A percentile compares a stretch with the other conserved stretches of the same genome.
phyloP scores from a whole-genome alignment of 352 stramenopile species.

The Phytophthora cactorum region DNA sequence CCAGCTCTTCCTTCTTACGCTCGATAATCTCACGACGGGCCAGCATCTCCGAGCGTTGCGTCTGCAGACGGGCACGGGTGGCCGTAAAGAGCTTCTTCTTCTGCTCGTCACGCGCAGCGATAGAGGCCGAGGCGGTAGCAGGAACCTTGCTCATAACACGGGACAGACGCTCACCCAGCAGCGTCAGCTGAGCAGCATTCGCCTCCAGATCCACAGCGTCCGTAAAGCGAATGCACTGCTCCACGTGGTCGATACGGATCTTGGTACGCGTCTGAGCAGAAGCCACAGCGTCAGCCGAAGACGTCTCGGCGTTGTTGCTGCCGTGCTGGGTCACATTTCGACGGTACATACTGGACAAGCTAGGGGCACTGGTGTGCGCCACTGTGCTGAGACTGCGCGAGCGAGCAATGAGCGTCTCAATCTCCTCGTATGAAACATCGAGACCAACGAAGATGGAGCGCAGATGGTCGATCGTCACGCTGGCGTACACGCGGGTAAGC shows the following conservation, averaged over 20 bases:
- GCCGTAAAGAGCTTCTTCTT: conserved; percentile 75
- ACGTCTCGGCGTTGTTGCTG: conserved; percentile 60
- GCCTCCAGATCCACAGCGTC: conserved; percentile 82
- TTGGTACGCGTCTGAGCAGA: conserved; percentile 62
- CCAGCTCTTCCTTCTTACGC: conserved; percentile 96
- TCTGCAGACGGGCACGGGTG: conserved; percentile 66
- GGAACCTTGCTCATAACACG: conserved; percentile 66
- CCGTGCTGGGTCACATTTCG: conserved; percentile 54
- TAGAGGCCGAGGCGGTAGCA: conserved; percentile 26
- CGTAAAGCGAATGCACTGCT: conserved; percentile 87
- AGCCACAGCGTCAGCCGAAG: conserved; percentile 53
- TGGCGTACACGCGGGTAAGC: conserved; percentile 89
- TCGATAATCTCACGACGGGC: conserved; percentile 95
- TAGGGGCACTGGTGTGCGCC: conserved; percentile 64
- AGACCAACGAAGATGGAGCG: conserved; percentile 88
- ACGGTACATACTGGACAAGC: conserved; percentile 68
- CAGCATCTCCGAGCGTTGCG: conserved; percentile 89
- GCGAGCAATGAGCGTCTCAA: conserved; percentile 89
- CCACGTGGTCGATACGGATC: conserved; percentile 86
- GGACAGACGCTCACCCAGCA: conserved; percentile 70
- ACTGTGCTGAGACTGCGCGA: conserved; percentile 74
- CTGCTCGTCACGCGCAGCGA: conserved; percentile 24
- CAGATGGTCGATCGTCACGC: conserved; percentile 84
- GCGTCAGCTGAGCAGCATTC: conserved; percentile 77
- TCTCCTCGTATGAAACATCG: conserved; percentile 76